Percentiles rank a stretch among this genome's conserved stretches.
Conservation (phyloP, 306 rosid genomes). For the Pyrus pyrifolia region DNA sequence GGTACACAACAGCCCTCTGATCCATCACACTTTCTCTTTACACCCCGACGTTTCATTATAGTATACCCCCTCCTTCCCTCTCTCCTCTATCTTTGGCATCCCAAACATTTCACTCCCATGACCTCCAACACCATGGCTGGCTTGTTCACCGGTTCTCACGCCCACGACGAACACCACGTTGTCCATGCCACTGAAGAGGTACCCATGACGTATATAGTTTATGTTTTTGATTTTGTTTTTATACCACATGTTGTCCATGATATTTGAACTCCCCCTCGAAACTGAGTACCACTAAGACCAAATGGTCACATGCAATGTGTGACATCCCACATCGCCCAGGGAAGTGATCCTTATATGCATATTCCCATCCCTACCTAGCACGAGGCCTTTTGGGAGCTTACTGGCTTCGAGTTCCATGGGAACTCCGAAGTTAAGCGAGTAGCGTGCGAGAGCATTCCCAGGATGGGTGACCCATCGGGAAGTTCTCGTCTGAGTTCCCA, state of each 20-base stretch:
- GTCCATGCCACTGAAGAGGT: slow-evolving; percentile 42
- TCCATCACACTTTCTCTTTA: background rate
- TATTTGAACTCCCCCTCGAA: background rate
- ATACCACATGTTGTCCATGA: background rate
- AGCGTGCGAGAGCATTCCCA: too few species aligned
- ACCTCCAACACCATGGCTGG: slow-evolving; percentile 76
- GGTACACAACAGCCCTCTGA: slow-evolving; percentile 36
- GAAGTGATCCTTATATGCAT: too few species aligned
- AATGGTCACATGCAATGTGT: background rate
- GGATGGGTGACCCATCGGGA: too few species aligned
- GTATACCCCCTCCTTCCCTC: slow-evolving; percentile 27
- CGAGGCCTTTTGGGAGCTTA: too few species aligned
- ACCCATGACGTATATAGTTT: background rate
- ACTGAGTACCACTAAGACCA: background rate
- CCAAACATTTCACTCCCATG: slow-evolving; percentile 21
- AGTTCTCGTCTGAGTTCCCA: too few species aligned
- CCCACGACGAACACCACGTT: slow-evolving; percentile 29
- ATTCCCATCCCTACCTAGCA: too few species aligned
- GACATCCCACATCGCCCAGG: too few species aligned
- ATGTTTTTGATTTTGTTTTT: background rate
- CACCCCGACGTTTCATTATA: slow-evolving; percentile 39
- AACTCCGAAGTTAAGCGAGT: too few species aligned
- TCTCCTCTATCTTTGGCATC: background rate
- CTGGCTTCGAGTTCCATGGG: too few species aligned
- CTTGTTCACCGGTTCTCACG: slow-evolving; percentile 52